A percentile compares a stretch with the other conserved stretches of the same genome.
Conservation (phyloP, 306 rosid genomes). For the Quercus variabilis region DNA sequence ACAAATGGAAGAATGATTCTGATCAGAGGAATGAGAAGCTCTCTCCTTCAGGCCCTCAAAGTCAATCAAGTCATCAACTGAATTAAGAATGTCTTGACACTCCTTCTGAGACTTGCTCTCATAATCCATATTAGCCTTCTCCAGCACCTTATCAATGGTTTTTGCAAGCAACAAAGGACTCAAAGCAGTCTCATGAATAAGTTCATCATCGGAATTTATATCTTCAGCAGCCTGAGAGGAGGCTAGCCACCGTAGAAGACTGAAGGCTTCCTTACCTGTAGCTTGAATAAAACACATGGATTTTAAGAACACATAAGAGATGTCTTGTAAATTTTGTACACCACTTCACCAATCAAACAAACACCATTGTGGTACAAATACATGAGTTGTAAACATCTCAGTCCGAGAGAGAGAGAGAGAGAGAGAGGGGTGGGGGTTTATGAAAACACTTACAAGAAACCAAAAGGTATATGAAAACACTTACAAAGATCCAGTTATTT, state of each 20-base stretch:
- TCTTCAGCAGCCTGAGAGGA: conserved; percentile 75
- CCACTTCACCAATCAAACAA: background rate
- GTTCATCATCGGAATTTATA: conserved; percentile 82
- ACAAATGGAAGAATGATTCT: background rate
- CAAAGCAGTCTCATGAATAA: conserved; percentile 66
- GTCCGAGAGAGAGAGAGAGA: background rate
- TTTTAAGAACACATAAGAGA: conserved; percentile 15
- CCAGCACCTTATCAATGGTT: conserved; percentile 24
- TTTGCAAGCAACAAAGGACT: conserved; percentile 72
- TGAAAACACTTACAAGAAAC: background rate
- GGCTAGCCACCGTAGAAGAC: conserved; percentile 86
- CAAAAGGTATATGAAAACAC: background rate
- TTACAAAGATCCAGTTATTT: conserved; percentile 42
- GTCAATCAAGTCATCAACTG: conserved; percentile 55
- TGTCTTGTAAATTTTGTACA: background rate
- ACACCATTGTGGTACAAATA: background rate
- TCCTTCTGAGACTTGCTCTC: too few species aligned
- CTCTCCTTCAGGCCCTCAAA: conserved; percentile 45
- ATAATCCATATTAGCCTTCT: too few species aligned
- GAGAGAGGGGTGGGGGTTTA: background rate
- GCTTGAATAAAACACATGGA: conserved; percentile 39
- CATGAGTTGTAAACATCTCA: background rate
- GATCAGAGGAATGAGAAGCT: conserved; percentile 25
- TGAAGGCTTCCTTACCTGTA: conserved; percentile 62
- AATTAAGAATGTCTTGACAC: conserved; percentile 30